Percentiles rank a stretch among this genome's conserved stretches.
Conservation (phyloP, 1,284 basidiomycete species). For the Amylostereum areolatum region DNA sequence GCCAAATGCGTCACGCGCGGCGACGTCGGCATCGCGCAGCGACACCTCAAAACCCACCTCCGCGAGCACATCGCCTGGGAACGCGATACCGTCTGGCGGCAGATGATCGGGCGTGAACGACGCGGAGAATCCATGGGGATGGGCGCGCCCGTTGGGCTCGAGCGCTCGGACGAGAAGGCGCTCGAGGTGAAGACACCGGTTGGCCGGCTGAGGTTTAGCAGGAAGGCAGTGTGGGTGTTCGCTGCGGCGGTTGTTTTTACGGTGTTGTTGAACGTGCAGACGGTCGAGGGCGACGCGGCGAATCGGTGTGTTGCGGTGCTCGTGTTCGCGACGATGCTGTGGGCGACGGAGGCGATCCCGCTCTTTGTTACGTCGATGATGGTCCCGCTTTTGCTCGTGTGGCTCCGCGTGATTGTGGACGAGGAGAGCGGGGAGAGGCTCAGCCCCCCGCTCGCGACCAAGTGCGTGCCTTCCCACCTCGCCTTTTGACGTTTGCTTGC, state of each 20-base stretch:
- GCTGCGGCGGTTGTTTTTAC: conserved; percentile 56
- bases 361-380: conserved; percentile 93
- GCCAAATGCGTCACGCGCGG: conserved; percentile 82
- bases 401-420: conserved; percentile 75
- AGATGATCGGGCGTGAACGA: conserved; percentile 92
- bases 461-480: conserved; percentile 44
- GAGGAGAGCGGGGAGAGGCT: conserved; percentile 50
- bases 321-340: conserved; percentile 88
- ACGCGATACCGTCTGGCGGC: conserved; percentile 93
- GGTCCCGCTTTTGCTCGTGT: conserved; percentile 89
- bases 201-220: conserved; percentile 60
- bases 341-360: conserved; percentile 98
- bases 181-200: conserved; percentile 54
- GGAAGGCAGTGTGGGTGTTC: conserved; percentile 54
- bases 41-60: conserved; percentile 84
- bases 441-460: conserved; percentile 71
- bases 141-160: conserved; percentile 37
- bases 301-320: conserved; percentile 92
- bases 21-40: conserved; percentile 66
- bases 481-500: conserved; percentile 2
- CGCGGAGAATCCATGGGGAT: conserved; percentile 45
- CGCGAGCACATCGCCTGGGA: conserved; percentile 95
- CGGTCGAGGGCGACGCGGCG: conserved; percentile 69
- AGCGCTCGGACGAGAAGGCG: conserved; percentile 48
- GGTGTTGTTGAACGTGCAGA: conserved; percentile 52